A percentile compares a stretch with the other conserved stretches of the same genome.
phyloP scores from a whole-genome alignment of 2,329 filamentous ascomycete species.

The Calonectria ilicicola region DNA sequence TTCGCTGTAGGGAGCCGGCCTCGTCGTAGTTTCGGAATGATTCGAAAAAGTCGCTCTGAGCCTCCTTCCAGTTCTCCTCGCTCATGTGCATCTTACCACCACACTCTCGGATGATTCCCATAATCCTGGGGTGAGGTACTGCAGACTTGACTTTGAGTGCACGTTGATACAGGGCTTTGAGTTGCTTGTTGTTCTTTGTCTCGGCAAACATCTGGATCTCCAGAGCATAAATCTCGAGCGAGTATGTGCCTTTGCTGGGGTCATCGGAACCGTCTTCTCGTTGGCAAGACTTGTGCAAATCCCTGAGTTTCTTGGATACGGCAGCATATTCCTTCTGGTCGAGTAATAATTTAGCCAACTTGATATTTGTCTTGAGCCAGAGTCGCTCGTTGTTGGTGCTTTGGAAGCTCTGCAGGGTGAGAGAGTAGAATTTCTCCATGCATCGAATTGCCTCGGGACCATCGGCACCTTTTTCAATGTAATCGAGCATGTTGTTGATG shows the following conservation, averaged over 20 bases:
- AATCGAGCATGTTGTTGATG: conserved; percentile 99
- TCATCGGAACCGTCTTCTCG: conserved; percentile 89
- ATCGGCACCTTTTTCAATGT: conserved; percentile 89
- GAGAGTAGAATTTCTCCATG: conserved; percentile 95
- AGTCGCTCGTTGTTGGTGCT: conserved; percentile 97
- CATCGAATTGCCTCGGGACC: conserved; percentile 77
- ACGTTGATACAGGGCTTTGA: conserved; percentile 92
- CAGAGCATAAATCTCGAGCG: conserved; percentile 93
- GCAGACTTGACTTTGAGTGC: conserved; percentile 95
- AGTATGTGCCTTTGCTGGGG: conserved; percentile 95
- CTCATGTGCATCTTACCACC: conserved; percentile 99
- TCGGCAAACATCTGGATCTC: conserved; percentile 99
- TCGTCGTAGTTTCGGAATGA: conserved; percentile 99
- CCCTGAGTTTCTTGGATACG: conserved; percentile 84
- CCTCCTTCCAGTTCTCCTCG: conserved; percentile 98
- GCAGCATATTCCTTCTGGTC: conserved; percentile 89
- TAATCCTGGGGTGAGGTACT: conserved; percentile 97
- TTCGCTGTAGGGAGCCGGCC: conserved; percentile 93
- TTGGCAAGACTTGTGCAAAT: conserved; percentile 91
- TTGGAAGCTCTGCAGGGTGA: conserved; percentile 94
- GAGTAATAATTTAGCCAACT: conserved; percentile 90
- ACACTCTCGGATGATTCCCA: conserved; percentile 98
- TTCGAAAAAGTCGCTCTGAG: conserved; percentile 98
- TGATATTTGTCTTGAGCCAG: conserved; percentile 99
- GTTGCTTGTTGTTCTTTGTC: conserved; percentile 95